Evolutionary conservation across 2,329 filamentous ascomycete genomes (phyloP), one percentile per base, ranked within the genome.

Genomic region (Monilinia polystroma): DNA sequence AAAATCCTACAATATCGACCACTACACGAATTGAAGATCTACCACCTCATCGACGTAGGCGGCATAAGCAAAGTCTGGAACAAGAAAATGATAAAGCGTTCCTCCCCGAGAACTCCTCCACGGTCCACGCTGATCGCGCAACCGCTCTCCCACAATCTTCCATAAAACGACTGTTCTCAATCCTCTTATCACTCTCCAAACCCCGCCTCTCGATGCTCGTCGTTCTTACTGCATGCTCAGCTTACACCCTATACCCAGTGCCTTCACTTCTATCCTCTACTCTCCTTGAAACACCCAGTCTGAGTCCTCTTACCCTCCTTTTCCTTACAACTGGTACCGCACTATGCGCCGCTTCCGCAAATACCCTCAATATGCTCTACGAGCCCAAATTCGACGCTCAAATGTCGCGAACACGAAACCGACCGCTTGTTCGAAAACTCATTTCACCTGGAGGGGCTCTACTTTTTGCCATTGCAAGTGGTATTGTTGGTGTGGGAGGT

Each of bases 351-450:
- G 92, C 93, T 54, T 92, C 90, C 68, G 95, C 95, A 54, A 99
- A 99, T 77, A 87, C 95, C 1, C 83, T 98, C 71, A 99, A 99
- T 79, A 99, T 99, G 95, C 87, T 97, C 67, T 93, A 97, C 79
- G 95, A 99, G 79, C 91, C 89, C 12, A 84, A 88, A 68, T 93
- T 93, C 75, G 95, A 99, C 78, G 92, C 93, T 56, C 87, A 90
- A 74, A 99, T 99, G 95, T 88, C 86, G 47, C 87, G 95, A n/a
- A 99, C 95, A 2, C 86, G 92, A 38, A 97, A 97, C 73, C 82
- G 95, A 5, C 95, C 95, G 0, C 82, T 99, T 0, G 95, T 97
- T 4, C 86, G 95, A 58, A 87, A 87, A 10, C 85, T 99, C 1
- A 82, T 99, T 52, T 88, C 87, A 47, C 83, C 83, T 5, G 85